phyloP scores from a whole-genome alignment of 495 filamentous ascomycete species.

The Ramalina peruviana region DNA sequence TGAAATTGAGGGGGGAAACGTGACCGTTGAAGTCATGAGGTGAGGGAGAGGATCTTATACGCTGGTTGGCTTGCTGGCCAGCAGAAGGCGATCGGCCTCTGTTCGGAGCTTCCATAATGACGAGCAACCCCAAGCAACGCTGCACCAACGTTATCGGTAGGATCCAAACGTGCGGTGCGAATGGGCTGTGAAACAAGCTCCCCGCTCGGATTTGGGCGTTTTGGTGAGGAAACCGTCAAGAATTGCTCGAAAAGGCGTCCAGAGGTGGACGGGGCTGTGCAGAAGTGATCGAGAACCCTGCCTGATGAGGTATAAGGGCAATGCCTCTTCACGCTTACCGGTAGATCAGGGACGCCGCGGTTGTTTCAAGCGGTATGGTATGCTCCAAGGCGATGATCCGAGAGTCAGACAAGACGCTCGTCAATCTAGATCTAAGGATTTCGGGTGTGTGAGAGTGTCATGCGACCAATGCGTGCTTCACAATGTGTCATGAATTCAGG shows the following conservation, averaged over 20 bases:
- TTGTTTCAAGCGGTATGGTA: slow-evolving; percentile 8
- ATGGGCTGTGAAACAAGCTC: slow-evolving; percentile 10
- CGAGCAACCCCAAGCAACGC: neutral
- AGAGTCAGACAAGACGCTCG: neutral
- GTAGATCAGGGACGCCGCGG: slow-evolving; percentile 6
- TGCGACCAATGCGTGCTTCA: too few species aligned
- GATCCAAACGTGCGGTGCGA: slow-evolving; percentile 4
- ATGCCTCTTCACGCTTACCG: slow-evolving; percentile 10
- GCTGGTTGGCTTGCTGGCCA: slow-evolving; percentile 11
- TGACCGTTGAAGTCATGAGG: slow-evolving; percentile 13
- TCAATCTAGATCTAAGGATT: neutral
- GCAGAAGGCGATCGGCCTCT: slow-evolving; percentile 16
- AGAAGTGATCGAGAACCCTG: neutral
- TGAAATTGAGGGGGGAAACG: slow-evolving; percentile 2
- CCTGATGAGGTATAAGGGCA: slow-evolving; percentile 5
- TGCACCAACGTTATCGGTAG: slow-evolving; percentile 3
- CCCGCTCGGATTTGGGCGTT: slow-evolving; percentile 6
- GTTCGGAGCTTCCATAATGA: slow-evolving; percentile 11
- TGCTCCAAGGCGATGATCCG: too few species aligned
- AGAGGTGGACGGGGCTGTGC: slow-evolving; percentile 9
- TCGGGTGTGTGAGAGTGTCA: too few species aligned
- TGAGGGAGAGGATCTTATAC: slow-evolving; percentile 18
- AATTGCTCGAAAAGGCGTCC: neutral
- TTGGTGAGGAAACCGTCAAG: neutral
- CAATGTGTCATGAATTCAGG: too few species aligned